A percentile compares a stretch with the other conserved stretches of the same genome.
phyloP scores from a whole-genome alignment of 1,139 yeast species.

The Nakaseomyces nivariensis region DNA sequence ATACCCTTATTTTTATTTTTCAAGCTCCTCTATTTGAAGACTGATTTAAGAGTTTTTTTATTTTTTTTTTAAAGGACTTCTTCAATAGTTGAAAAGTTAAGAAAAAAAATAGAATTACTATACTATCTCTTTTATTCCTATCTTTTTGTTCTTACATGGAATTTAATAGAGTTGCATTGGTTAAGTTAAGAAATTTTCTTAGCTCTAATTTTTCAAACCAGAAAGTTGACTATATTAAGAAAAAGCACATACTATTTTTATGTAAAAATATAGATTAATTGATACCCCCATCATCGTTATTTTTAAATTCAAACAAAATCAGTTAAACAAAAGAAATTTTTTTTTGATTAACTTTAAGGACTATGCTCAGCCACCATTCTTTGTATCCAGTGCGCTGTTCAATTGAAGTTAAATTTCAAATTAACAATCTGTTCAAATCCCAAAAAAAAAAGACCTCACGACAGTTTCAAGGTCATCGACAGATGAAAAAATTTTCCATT shows the following conservation, averaged over 20 bases:
- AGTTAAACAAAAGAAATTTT: background rate
- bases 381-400: background rate
- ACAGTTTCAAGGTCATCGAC: no score
- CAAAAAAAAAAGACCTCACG: no score
- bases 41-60: background rate
- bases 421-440: no score
- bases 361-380: background rate
- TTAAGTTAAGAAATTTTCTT: background rate
- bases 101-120: no score
- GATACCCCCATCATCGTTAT: background rate
- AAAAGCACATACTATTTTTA: background rate
- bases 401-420: no score
- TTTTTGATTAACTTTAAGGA: background rate
- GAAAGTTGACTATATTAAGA: background rate
- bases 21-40: no score
- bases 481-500: no score
- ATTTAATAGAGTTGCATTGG: no score
- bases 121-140: no score
- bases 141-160: no score
- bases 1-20: background rate
- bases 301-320: background rate
- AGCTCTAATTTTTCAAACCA: background rate
- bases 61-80: no score
- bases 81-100: no score
- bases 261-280: conserved; percentile 2